Base-by-base conservation (phyloP, 2,329 filamentous ascomycete species). In the Colletotrichum higginsianum region DNA sequence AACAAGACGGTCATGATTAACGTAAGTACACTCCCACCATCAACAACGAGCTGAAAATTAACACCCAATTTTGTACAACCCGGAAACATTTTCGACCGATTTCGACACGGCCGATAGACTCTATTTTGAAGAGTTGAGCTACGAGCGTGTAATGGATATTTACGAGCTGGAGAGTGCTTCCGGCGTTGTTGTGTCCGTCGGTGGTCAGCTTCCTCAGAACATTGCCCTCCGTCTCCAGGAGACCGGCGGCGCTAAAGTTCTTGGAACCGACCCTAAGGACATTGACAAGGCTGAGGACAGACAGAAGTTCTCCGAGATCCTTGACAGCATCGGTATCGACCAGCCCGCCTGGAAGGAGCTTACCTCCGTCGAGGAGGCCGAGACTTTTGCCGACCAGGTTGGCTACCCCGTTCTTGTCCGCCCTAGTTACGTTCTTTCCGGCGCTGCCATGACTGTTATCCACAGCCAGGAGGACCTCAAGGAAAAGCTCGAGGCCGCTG, bases 1-100 rank as follows among this genome's bases (percentile, higher is more conserved):
- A 93, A 98, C 87, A 98, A 98, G 91, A 98, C 96, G 40, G 91
- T 98, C 69, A 97, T 98, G 94, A 96, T 99, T 79, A 98, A 98
- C 79, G 87, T 89, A 83, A 87, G 86, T 84, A 23, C 16, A 21
- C 2, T 11, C 23, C 50, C 35, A 26, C 18, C 46, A 11, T 7
- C 9, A 47, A 40, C 18, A 21, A 53, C 26, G 26, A n/a, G 21
- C 68, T 72, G 26, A 30, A 30, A 57, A 73, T 42, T 63, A 15
- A 62, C 38, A 72, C 2, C 38, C 4, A 78, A 4, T 30, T 30
- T 30, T 35, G 84, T 93, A 90, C 77, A 96, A 96, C 77, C 94
- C 94, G 0, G 94, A 98, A 78, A 98, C 95, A 0, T 90, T 30
- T 30, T 30, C 30, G 6, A 98, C 96, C 0, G 96, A 98, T 82